Base-by-base conservation (phyloP, 768 basidiomycete genomes). In the Xanthoconium stramineum region DNA sequence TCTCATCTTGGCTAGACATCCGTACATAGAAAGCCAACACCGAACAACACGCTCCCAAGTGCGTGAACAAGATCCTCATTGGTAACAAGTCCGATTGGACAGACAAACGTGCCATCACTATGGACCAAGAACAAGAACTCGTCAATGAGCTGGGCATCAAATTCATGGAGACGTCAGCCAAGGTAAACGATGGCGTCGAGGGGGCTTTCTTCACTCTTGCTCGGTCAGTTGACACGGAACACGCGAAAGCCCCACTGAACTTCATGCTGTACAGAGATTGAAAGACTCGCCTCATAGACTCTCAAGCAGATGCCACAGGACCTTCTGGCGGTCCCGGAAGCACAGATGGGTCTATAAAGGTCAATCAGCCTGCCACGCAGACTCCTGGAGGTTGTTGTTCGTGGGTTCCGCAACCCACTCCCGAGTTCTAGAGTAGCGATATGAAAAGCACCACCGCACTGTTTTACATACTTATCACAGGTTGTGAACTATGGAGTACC, bases 21-120 rank as follows among this genome's bases (percentile, higher is more conserved):
- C 91, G 94, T 62, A 96, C 93, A 62, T 98, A 97, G 97, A 92
- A 97, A 73, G 76, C 88, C 36, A 98, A 98, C 72, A 94, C 98
- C 62, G 97, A 98, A 74, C 96, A 98, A 70, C 95, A 98, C 70
- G 97, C 97, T 37, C 96, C 96, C 2, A 93, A 98, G 62, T 94
- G 94, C 37, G 97, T 98, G 61, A 98, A 98, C 85, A 98, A 98
- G 84, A 92, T 99, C 58, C 85, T 98, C 50, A 91, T 98, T 62
- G 97, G 97, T 37, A 99, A 99, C 80, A 99, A 99, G 75, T 98
- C 91, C 43, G 97, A 99, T 73, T 97, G 95, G 94, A 85, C 87
- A 53, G 96, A 98, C 74, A 98, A 97, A 78, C 85, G 89, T 61
- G 89, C 86, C 14, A 91, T 99, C 54, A 87, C 92, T 6, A 86